phyloP scores from a whole-genome alignment of 2,329 filamentous ascomycete genomes.

The Ophiostoma australiae region DNA sequence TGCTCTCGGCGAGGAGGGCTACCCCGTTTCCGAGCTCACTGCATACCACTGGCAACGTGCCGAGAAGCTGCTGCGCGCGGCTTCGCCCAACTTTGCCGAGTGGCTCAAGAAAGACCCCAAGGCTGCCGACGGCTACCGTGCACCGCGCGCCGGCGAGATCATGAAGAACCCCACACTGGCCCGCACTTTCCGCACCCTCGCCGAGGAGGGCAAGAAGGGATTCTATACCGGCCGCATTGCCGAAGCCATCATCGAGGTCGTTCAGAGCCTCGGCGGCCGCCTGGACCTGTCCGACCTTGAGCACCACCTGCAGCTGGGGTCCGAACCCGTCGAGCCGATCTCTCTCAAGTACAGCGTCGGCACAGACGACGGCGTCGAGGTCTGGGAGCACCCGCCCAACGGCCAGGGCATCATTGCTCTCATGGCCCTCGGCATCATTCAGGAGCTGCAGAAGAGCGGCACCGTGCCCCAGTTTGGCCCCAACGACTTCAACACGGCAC shows the following conservation, averaged over 20 bases:
- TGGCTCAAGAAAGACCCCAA: slow-evolving; percentile 75
- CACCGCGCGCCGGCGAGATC: slow-evolving; percentile 76
- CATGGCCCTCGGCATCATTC: slow-evolving; percentile 88
- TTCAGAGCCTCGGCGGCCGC: slow-evolving; percentile 69
- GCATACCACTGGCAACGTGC: slow-evolving; percentile 62
- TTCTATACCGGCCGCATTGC: slow-evolving; percentile 87
- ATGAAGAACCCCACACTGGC: slow-evolving; percentile 81
- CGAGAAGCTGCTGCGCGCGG: slow-evolving; percentile 59
- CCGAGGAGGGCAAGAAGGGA: slow-evolving; percentile 74
- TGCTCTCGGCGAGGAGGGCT: slow-evolving; percentile 79
- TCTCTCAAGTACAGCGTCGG: slow-evolving; percentile 61
- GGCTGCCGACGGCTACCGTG: slow-evolving; percentile 64
- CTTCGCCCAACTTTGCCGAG: slow-evolving; percentile 81
- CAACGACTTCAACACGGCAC: slow-evolving; percentile 71
- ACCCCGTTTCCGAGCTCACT: slow-evolving; percentile 78
- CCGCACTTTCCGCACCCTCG: slow-evolving; percentile 73
- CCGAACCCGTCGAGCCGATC: slow-evolving; percentile 78
- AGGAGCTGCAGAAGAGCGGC: slow-evolving; percentile 72
- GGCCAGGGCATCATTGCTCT: slow-evolving; percentile 92
- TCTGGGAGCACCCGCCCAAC: slow-evolving; percentile 97
- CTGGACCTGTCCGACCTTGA: slow-evolving; percentile 75
- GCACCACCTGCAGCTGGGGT: slow-evolving; percentile 62
- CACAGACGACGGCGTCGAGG: slow-evolving; percentile 55
- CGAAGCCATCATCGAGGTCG: slow-evolving; percentile 72
- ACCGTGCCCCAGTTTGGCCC: slow-evolving; percentile 66